Evolutionary conservation across 73 alveolate species (phyloP), one percentile per base, ranked within the genome.

Genomic region (Symbiodinium pilosum): DNA sequence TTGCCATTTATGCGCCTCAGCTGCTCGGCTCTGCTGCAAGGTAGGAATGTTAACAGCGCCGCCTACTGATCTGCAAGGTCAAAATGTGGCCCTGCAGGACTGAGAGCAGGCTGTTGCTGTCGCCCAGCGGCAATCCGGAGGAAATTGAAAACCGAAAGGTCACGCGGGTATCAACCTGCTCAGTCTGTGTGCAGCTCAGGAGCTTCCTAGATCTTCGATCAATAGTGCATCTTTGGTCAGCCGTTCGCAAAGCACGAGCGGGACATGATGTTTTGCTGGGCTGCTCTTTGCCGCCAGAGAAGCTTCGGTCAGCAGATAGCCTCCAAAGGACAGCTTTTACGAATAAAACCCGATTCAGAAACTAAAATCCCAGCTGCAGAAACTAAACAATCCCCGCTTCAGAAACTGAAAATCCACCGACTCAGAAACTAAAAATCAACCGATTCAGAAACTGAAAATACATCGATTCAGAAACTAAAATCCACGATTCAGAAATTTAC

Each of bases 141-240:
- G n/a, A n/a, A n/a, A n/a, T n/a, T n/a, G n/a, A n/a, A n/a, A n/a
- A n/a, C n/a, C n/a, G n/a, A n/a, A n/a, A n/a, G n/a, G n/a, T 30
- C 73, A 54, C 4, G 73, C 34, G 73, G 28, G 73, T 54, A 24
- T 30, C 26, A 8, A n/a, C 34, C 32, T 18, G 73, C 73, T 54
- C 32, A 12, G 32, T 54, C 73, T 54, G 73, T 16, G 34, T 24
- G 34, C n/a, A 20, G 16, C 43, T 36, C 2, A 84, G 93, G 93
- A 84, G 77, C 77, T 84, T 42, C 44, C 52, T 84, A 34, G 93
- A 84, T 26, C 30, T 84, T 26, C 41, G 6, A 28, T 43, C 75
- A 4, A 21, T 84, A 41, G 14, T 84, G 52, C 52, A 14, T 44
- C 93, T 84, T 21, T 84, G 93, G 93, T n/a, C 69, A 43, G 93